phyloP scores from a whole-genome alignment of 352 stramenopile species.

The Phytophthora cactorum region DNA sequence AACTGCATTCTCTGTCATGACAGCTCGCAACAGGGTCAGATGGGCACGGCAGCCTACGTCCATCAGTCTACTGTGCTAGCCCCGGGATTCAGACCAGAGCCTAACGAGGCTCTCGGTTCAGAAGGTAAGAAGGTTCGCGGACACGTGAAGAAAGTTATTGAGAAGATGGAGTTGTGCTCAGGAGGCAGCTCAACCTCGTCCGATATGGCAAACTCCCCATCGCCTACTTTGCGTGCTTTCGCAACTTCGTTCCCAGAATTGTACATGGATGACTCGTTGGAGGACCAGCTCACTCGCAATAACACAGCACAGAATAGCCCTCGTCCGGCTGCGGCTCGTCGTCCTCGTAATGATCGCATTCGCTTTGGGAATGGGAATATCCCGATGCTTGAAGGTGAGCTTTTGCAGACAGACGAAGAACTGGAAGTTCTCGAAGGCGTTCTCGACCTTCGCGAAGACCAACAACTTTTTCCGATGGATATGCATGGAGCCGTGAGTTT shows the following conservation, averaged over 20 bases:
- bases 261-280: constrained; percentile 62
- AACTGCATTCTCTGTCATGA: constrained; percentile 91
- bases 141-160: constrained; percentile 76
- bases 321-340: constrained; percentile 28
- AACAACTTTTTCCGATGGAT: constrained; percentile 62
- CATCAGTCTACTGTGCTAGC: constrained; percentile 89
- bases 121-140: constrained; percentile 62
- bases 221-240: constrained; percentile 66
- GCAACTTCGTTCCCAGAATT: constrained; percentile 71
- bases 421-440: constrained; percentile 73
- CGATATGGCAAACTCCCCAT: constrained; percentile 47
- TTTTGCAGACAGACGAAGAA: constrained; percentile 73
- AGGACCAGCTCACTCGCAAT: constrained; percentile 58
- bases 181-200: constrained; percentile 45
- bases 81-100: constrained; percentile 72
- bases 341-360: constrained; percentile 54
- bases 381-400: constrained; percentile 62
- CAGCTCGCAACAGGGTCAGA: constrained; percentile 76
- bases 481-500: constrained; percentile 51
- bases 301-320: constrained; percentile 51
- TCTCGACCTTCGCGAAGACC: constrained; percentile 67
- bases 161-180: constrained; percentile 88
- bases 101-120: constrained; percentile 60
- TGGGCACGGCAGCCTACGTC: constrained; percentile 86
- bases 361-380: constrained; percentile 46